Evolutionary conservation across 768 basidiomycete species (phyloP).

Genomic region (Rubroboletus pulcherrimus): DNA sequence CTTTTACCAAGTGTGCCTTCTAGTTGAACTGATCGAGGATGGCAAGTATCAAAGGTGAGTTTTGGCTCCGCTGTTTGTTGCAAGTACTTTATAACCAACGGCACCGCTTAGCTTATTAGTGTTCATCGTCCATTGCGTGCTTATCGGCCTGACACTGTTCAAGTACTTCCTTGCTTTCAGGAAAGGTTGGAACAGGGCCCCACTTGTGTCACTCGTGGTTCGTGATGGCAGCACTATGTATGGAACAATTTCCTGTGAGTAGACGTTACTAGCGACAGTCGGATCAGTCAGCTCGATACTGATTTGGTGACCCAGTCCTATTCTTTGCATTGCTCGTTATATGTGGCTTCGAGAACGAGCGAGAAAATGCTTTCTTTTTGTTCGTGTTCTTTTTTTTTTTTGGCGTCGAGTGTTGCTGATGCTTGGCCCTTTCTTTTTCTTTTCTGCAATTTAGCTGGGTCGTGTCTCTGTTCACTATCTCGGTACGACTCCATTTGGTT

Average conservation of each 20-base stretch:
- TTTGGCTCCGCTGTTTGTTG: neutral
- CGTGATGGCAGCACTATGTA: conserved; percentile 15
- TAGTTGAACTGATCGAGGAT: neutral
- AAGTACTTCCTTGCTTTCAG: conserved; percentile 17
- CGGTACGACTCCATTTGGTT: conserved; percentile 5
- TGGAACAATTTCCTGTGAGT: conserved; percentile 8
- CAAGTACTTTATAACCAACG: neutral
- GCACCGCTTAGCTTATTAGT: conserved; percentile 7
- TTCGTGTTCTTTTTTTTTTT: conserved; percentile 1
- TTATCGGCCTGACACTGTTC: conserved; percentile 16
- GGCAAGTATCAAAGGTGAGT: conserved; percentile 10
- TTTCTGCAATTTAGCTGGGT: conserved; percentile 10
- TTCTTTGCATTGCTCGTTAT: neutral
- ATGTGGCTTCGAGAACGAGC: neutral
- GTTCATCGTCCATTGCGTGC: conserved; percentile 12
- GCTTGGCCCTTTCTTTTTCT: neutral
- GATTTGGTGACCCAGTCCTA: neutral
- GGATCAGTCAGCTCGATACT: neutral
- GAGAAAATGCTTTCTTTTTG: neutral
- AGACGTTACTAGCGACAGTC: neutral
- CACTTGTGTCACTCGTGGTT: conserved; percentile 20
- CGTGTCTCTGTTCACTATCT: conserved; percentile 8
- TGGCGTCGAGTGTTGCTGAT: neutral
- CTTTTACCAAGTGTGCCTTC: conserved; percentile 12
- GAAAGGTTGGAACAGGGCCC: conserved; percentile 15